These are phyloP conservation scores for Perilla frutescens DNA, from an alignment of 257 asterid species.

Conservation along the genomic window DNA sequence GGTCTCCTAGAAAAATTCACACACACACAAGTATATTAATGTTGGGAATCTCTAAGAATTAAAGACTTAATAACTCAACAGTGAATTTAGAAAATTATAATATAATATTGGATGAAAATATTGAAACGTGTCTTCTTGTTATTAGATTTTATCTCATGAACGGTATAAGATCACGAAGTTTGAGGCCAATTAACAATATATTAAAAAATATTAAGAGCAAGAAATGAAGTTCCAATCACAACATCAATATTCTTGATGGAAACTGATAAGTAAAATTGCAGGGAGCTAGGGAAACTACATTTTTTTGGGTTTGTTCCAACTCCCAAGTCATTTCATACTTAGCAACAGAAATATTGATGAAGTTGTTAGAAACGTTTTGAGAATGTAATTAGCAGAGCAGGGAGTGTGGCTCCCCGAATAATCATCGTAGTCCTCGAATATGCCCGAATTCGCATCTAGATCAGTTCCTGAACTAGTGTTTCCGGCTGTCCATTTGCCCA, in stretches of 20 bases:
- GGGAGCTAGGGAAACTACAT: conserved; percentile 30
- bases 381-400: conserved; percentile 19
- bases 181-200: too few species aligned
- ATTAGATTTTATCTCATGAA: too few species aligned
- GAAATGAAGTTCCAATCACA: conserved; percentile 17
- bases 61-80: too few species aligned
- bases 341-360: conserved; percentile 39
- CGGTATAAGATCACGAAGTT: too few species aligned
- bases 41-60: too few species aligned
- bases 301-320: not conserved
- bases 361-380: conserved; percentile 31
- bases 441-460: conserved; percentile 54
- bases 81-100: too few species aligned
- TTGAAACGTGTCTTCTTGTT: too few species aligned
- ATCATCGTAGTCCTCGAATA: conserved; percentile 55
- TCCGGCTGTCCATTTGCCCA: conserved; percentile 68
- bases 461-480: conserved; percentile 41
- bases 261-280: conserved; percentile 25
- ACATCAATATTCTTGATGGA: conserved; percentile 37
- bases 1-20: too few species aligned
- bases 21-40: too few species aligned
- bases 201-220: not conserved
- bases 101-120: too few species aligned
- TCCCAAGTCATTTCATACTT: conserved; percentile 28
- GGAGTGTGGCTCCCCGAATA: conserved; percentile 42